Percentiles rank a stretch among this genome's conserved stretches.
phyloP scores from a whole-genome alignment of 768 basidiomycete genomes.

The Leccinum pellstonianum region DNA sequence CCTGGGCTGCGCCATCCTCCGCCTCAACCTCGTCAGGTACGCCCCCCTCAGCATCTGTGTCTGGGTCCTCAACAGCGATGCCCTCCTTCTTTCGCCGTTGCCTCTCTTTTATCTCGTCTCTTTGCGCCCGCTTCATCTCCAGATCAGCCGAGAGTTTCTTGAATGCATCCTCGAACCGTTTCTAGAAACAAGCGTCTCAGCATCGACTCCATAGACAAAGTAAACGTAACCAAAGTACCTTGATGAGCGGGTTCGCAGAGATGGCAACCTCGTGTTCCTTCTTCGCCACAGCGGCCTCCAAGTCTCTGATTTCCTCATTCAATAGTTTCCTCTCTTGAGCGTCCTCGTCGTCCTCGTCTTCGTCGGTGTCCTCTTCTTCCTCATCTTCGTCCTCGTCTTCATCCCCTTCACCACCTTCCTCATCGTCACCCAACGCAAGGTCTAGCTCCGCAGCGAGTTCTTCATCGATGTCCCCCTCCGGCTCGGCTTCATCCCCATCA shows the following conservation, averaged over 20 bases:
- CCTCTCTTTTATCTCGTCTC: constrained; percentile 77
- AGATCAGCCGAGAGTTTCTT: constrained; percentile 85
- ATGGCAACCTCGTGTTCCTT: constrained; percentile 81
- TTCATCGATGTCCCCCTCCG: constrained; percentile 81
- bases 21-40: constrained; percentile 37
- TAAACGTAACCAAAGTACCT: constrained; percentile 42
- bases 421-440: constrained; percentile 69
- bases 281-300: constrained; percentile 85
- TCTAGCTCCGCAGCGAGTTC: constrained; percentile 88
- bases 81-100: constrained; percentile 73
- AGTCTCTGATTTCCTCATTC: constrained; percentile 85
- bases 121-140: constrained; percentile 78
- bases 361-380: constrained; percentile 47
- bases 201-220: background rate
- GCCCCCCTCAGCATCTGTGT: constrained; percentile 40
- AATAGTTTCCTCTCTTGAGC: constrained; percentile 75
- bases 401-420: constrained; percentile 62
- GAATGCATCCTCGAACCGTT: constrained; percentile 91
- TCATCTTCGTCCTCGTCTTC: constrained; percentile 63
- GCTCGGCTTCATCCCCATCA: constrained; percentile 59
- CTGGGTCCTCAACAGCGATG: constrained; percentile 40
- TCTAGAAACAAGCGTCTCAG: constrained; percentile 41
- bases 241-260: constrained; percentile 84
- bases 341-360: constrained; percentile 82
- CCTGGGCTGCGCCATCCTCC: constrained; percentile 22